Conservation (phyloP, 2,329 filamentous ascomycete species). For the Ophiostoma populinum region DNA sequence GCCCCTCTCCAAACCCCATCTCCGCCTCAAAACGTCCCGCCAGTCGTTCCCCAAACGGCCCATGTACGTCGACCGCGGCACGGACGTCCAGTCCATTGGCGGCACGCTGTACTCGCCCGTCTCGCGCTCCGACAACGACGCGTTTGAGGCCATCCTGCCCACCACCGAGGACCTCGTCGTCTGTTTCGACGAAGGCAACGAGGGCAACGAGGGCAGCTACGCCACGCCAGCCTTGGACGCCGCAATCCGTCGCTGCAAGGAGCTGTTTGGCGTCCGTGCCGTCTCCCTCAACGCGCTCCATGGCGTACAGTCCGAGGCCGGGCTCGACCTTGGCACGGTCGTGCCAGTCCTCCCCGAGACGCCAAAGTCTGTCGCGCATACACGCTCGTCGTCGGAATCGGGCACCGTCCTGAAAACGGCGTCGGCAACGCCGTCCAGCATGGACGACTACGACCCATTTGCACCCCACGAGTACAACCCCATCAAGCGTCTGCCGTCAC, state of each 20-base stretch:
- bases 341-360: conserved; percentile 4
- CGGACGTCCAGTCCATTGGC: conserved; percentile 15
- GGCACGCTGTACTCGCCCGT: conserved; percentile 8
- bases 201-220: conserved; percentile 18
- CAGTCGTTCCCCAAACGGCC: conserved; percentile 3
- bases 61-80: conserved; percentile 23
- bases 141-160: conserved; percentile 29
- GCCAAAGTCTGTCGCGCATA: conserved; percentile 2
- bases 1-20: neutral
- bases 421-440: too few species aligned
- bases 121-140: neutral
- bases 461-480: conserved; percentile 7
- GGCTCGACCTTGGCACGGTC: neutral
- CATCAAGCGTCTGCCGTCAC: neutral
- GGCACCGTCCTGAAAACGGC: too few species aligned
- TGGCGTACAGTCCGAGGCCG: neutral
- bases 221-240: conserved; percentile 27
- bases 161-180: conserved; percentile 39
- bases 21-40: neutral
- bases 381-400: neutral
- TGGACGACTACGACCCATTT: conserved; percentile 31
- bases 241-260: conserved; percentile 28
- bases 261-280: conserved; percentile 5
- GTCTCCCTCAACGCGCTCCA: neutral
- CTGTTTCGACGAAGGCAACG: conserved; percentile 28